Conservation (phyloP, 2,329 filamentous ascomycete species). For the Amauroascus niger region DNA sequence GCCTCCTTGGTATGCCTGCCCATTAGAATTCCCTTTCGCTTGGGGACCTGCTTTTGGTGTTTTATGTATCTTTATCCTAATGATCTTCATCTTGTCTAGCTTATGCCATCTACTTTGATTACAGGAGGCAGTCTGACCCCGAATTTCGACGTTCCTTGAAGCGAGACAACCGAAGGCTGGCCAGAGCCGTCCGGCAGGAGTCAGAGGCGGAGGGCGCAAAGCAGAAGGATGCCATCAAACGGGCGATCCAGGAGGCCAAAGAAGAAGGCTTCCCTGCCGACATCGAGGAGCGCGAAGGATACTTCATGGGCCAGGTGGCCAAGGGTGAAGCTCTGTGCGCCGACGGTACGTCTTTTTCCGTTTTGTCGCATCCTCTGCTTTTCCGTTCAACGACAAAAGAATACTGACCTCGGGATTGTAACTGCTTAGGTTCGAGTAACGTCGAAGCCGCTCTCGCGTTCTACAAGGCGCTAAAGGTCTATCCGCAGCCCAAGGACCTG, state of each 20-base stretch:
- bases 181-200: constrained; percentile 41
- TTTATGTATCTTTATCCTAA: constrained; percentile 14
- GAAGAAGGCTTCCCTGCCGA: constrained; percentile 84
- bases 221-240: constrained; percentile 58
- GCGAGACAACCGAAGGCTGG: constrained; percentile 40
- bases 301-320: constrained; percentile 93
- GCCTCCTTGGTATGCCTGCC: constrained; percentile 42
- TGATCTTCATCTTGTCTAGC: constrained; percentile 36
- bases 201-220: constrained; percentile 38
- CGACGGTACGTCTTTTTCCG: constrained; percentile 54
- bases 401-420: background rate
- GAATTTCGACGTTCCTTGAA: constrained; percentile 53
- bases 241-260: constrained; percentile 68
- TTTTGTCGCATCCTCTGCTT: background rate
- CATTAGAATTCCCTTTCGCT: background rate
- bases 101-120: constrained; percentile 59
- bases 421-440: constrained; percentile 30
- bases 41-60: background rate
- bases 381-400: background rate
- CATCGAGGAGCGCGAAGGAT: constrained; percentile 86
- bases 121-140: constrained; percentile 54
- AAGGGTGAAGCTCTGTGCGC: constrained; percentile 72
- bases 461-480: constrained; percentile 98
- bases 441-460: constrained; percentile 87
- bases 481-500: constrained; percentile 83